These are phyloP conservation scores for Cyclotella cryptica DNA, from an alignment of 108 stramenopile genomes.

Conservation along the genomic window DNA sequence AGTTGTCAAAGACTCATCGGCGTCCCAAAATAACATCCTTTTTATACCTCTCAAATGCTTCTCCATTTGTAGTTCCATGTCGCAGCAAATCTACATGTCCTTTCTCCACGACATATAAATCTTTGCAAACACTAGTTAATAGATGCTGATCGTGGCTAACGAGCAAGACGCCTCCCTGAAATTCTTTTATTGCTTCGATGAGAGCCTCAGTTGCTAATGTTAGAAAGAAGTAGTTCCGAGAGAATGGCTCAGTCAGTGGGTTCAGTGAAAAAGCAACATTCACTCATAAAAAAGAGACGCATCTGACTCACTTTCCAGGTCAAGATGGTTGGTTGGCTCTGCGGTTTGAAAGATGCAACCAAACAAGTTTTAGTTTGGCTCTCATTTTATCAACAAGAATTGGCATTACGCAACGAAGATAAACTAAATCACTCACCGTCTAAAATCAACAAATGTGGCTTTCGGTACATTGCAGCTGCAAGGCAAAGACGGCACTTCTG, in stretches of 20 bases:
- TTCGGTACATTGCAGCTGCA: slow-evolving; percentile 69
- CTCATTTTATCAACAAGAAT: no score
- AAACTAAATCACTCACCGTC: slow-evolving; percentile 24
- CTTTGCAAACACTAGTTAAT: slow-evolving; percentile 79
- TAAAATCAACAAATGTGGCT: slow-evolving; percentile 66
- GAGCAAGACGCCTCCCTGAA: slow-evolving; percentile 83
- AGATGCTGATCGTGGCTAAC: slow-evolving; percentile 92
- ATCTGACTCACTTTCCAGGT: slow-evolving; percentile 47
- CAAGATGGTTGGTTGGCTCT: slow-evolving; percentile 63
- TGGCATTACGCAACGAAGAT: not conserved
- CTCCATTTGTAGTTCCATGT: slow-evolving; percentile 63
- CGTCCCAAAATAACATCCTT: slow-evolving; percentile 65
- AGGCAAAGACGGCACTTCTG: slow-evolving; percentile 91
- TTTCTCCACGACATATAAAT: slow-evolving; percentile 86
- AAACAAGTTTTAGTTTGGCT: slow-evolving; percentile 10
- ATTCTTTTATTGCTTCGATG: slow-evolving; percentile 76
- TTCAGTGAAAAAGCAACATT: not conserved
- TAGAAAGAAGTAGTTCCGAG: not conserved
- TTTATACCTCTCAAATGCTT: slow-evolving; percentile 84
- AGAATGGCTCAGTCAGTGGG: not conserved
- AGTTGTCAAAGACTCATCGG: slow-evolving; percentile 16
- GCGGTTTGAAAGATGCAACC: not conserved
- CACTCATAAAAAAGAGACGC: not conserved
- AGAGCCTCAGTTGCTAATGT: slow-evolving; percentile 73
- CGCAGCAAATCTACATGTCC: slow-evolving; percentile 56